These are phyloP conservation scores for Acacia acuminata DNA, from an alignment of 306 rosid genomes.

Conservation along the genomic window DNA sequence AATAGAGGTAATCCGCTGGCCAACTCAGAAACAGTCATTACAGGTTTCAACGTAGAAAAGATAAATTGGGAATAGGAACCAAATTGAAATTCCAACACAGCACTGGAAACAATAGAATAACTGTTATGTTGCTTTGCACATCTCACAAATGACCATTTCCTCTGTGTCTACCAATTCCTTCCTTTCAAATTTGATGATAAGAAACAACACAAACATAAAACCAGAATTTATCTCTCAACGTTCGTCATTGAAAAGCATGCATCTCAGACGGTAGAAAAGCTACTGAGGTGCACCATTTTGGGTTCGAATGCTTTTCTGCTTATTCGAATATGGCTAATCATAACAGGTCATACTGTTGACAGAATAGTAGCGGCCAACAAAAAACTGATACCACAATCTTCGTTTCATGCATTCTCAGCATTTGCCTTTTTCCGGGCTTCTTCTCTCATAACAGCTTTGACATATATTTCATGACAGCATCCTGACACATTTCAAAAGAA, in stretches of 20 bases:
- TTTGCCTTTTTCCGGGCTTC: conserved; percentile 44
- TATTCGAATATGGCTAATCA: conserved; percentile 12
- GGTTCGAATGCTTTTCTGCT: neutral
- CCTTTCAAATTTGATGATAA: neutral
- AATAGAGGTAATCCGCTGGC: neutral
- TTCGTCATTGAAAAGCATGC: neutral
- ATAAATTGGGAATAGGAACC: neutral
- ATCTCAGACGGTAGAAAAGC: conserved; percentile 5
- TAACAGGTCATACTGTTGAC: neutral
- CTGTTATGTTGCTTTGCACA: neutral
- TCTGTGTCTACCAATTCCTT: neutral
- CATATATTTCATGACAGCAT: conserved; percentile 63
- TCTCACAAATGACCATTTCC: neutral
- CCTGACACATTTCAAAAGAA: conserved; percentile 39
- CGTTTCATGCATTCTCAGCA: conserved; percentile 29
- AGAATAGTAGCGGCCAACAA: neutral
- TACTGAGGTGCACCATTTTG: neutral
- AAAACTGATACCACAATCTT: neutral
- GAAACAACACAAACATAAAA: neutral
- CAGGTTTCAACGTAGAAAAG: neutral
- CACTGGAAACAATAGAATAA: neutral
- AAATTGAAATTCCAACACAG: neutral
- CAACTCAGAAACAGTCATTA: neutral
- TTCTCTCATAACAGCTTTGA: conserved; percentile 48
- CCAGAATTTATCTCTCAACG: neutral